Base-by-base conservation (phyloP, 257 asterid genomes). In the Fraxinus americana region DNA sequence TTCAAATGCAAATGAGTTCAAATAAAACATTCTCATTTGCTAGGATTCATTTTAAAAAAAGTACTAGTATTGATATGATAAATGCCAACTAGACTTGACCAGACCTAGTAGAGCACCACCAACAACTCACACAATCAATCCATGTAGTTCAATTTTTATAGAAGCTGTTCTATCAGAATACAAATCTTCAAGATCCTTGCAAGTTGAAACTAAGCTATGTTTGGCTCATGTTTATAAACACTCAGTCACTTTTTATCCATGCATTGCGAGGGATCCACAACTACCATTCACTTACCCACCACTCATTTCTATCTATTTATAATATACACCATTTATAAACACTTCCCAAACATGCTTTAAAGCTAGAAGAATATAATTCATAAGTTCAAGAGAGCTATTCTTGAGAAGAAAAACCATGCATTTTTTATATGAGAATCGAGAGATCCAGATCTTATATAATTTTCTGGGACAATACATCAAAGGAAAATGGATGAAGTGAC, bases 401-500 rank as follows among this genome's bases (percentile, higher is more conserved):
- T 63, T 21, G 67, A 59, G 35, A 63, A 63, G 69, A 23, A 63
- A 54, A 25, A 63, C 36, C 7, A 12, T 27, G 69, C 35, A n/a
- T 57, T 54, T n/a, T 57, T 54, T n/a, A n/a, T 63, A 27, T 16
- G 30, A 13, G 35, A 63, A 63, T 63, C 69, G 12, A 63, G 35
- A 63, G 29, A 27, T 63, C n/a, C 36, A 63, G 69, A 12, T 25
- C 32, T 63, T 2, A 9, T 23, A 27, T 4, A 17, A 57, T 57
- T 57, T 57, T n/a, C 27, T 57, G 25, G 12, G 29, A 57, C 12
- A 57, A 7, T 66, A 50, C 17, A 11, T 0, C 52, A 21, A 74
- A 74, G 75, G 72, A 70, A 43, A 57, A 48, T n/a, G 27, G 43
- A 43, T 25, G 70, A 54, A 52, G 27, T 70, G 54, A 52, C 34